Conservation (phyloP, 495 filamentous ascomycete genomes). For the Podospora fimiseda region DNA sequence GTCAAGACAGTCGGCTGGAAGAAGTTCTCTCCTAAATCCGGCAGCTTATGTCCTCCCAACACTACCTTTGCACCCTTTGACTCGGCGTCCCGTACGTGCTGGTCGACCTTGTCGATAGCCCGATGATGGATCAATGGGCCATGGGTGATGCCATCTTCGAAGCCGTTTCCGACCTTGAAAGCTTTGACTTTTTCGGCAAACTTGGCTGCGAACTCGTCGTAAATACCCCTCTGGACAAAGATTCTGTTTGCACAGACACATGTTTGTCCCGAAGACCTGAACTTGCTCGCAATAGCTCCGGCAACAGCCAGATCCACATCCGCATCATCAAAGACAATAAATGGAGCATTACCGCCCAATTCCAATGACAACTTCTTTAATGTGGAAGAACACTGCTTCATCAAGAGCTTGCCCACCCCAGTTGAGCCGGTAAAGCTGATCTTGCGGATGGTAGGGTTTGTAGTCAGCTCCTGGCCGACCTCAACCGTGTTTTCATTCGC, state of each 20-base stretch:
- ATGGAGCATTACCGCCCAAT: conserved; percentile 84
- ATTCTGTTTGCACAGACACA: conserved; percentile 88
- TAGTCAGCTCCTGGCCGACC: conserved; percentile 67
- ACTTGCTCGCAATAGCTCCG: conserved; percentile 72
- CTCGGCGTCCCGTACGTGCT: conserved; percentile 71
- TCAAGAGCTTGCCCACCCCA: conserved; percentile 76
- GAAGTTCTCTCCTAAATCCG: conserved; percentile 65
- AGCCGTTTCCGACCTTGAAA: conserved; percentile 75
- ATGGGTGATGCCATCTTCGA: conserved; percentile 63
- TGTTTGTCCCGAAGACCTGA: conserved; percentile 82
- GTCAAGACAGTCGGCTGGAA: conserved; percentile 76
- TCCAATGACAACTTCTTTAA: conserved; percentile 86
- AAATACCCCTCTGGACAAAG: conserved; percentile 72
- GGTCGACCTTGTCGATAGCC: conserved; percentile 68
- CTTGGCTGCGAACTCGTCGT: conserved; percentile 65
- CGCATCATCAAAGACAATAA: conserved; percentile 90
- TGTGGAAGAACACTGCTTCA: conserved; percentile 73
- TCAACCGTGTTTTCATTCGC: conserved; percentile 63
- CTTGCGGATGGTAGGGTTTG: conserved; percentile 66
- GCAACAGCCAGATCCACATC: conserved; percentile 71
- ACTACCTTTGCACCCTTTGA: conserved; percentile 66
- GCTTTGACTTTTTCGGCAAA: conserved; percentile 68
- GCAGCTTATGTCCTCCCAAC: conserved; percentile 61
- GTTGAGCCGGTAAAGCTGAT: conserved; percentile 89
- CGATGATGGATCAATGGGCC: conserved; percentile 76